phyloP scores from a whole-genome alignment of 305 asterid species.

The Fraxinus latifolia region DNA sequence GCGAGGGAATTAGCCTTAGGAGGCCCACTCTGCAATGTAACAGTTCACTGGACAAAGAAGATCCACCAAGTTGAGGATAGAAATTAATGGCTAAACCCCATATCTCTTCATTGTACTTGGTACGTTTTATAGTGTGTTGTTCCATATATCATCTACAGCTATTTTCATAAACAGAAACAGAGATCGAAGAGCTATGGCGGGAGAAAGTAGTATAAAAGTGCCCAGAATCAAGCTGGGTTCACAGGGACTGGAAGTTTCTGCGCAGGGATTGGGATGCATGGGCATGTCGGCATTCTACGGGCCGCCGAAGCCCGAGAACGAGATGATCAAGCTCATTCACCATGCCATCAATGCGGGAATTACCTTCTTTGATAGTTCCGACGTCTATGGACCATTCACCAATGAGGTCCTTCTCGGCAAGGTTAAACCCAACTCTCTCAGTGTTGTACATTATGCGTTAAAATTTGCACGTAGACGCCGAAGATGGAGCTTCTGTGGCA shows the following conservation, averaged over 20 bases:
- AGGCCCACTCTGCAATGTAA: not conserved
- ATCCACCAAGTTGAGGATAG: not conserved
- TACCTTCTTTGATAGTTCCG: conserved; percentile 36
- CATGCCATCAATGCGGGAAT: conserved; percentile 32
- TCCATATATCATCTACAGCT: not conserved
- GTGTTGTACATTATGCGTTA: not conserved
- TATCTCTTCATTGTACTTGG: not conserved
- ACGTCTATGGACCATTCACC: conserved; percentile 31
- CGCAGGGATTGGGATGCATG: conserved; percentile 36
- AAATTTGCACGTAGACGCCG: not conserved
- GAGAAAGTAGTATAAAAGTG: not conserved
- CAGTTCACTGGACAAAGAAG: not conserved
- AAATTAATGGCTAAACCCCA: not conserved
- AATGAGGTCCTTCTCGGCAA: conserved; percentile 34
- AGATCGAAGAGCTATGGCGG: conserved; percentile 4
- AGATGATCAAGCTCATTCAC: conserved; percentile 36
- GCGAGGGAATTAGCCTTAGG: not conserved
- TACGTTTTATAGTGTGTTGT: not conserved
- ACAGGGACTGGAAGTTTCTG: conserved; percentile 35
- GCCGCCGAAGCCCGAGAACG: conserved; percentile 33
- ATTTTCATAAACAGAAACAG: not conserved
- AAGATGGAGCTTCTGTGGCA: not conserved
- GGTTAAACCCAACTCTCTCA: conserved; percentile 3
- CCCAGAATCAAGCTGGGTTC: conserved; percentile 33
- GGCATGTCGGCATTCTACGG: conserved; percentile 34